Evolutionary conservation across 2,329 filamentous ascomycete genomes (phyloP).

Genomic region (Lecanicillium sp.): DNA sequence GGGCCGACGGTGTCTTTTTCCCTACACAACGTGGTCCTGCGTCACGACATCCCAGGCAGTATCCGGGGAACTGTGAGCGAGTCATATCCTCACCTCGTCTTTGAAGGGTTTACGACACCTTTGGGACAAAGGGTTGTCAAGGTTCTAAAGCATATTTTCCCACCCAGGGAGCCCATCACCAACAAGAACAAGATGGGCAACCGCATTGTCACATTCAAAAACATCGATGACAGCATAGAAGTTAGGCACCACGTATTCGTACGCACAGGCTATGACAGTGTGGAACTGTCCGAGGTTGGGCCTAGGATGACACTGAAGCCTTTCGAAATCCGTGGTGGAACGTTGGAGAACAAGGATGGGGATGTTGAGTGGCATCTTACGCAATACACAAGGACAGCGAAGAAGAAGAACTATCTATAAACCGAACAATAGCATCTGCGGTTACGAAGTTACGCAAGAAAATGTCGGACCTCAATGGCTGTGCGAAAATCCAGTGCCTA

Average conservation of each 20-base stretch:
- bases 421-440: too few species aligned
- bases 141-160: constrained; percentile 89
- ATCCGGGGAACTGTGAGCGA: constrained; percentile 84
- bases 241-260: constrained; percentile 81
- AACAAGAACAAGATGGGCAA: constrained; percentile 70
- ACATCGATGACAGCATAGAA: constrained; percentile 88
- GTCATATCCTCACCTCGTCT: constrained; percentile 88
- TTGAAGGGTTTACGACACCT: constrained; percentile 81
- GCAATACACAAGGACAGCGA: constrained; percentile 86
- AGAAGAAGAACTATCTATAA: constrained; percentile 93
- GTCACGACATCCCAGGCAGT: constrained; percentile 85
- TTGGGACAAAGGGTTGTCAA: constrained; percentile 79
- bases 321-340: constrained; percentile 88
- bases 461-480: too few species aligned
- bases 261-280: constrained; percentile 79
- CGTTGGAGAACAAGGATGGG: constrained; percentile 87
- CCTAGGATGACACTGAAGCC: constrained; percentile 95
- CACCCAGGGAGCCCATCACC: constrained; percentile 71
- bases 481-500: too few species aligned
- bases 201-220: constrained; percentile 87
- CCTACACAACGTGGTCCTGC: constrained; percentile 84
- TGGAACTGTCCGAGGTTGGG: constrained; percentile 83
- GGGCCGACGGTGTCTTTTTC: constrained; percentile 75
- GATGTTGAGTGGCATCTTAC: constrained; percentile 96
- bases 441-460: too few species aligned